Base-by-base conservation (phyloP, 495 filamentous ascomycete species). In the Podospora comata region DNA sequence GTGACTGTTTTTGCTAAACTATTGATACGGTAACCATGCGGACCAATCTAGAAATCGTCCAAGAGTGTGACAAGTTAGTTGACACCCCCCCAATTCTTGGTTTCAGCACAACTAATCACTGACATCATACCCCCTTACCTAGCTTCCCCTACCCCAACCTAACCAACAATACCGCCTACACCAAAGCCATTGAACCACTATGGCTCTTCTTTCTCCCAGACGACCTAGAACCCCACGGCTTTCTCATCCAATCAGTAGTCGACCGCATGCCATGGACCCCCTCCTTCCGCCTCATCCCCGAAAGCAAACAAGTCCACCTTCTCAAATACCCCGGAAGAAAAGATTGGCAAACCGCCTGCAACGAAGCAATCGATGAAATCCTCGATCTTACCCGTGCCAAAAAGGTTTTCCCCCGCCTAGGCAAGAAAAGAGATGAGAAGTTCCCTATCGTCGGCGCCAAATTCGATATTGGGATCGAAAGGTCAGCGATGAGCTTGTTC, bases 401-500 rank as follows among this genome's bases (percentile, higher is more conserved):
- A 16, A 48, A 13, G 7, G 39, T 3, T 9, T 48, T 48, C 3
- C 39, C 39, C 39, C 39, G 39, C 39, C 39, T 48, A 6, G 39
- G 39, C 39, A 48, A 16, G 39, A 48, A 48, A 48, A 48, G 39
- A 48, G 39, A 48, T 11, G 39, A 48, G 39, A 13, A 48, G 2
- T 48, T 48, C 15, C 39, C 39, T 11, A 48, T 48, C 9, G 39
- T 48, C 13, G 39, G 39, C 15, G 39, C 39, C 39, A 48, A 48
- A 16, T 48, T 48, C 15, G 39, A 48, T 13, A 48, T 48, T 11
- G 39, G 5, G 9, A 48, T 48, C 15, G 39, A 48, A 16, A 6
- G 39, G 39, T 48, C 39, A 48, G 39, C 39, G 5, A 48, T 48
- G 39, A 48, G 39, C 34, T 16, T 86, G 0, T 85, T 88, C 65